Conservation (phyloP, 2,329 filamentous ascomycete species). For the Aureobasidium sp. region DNA sequence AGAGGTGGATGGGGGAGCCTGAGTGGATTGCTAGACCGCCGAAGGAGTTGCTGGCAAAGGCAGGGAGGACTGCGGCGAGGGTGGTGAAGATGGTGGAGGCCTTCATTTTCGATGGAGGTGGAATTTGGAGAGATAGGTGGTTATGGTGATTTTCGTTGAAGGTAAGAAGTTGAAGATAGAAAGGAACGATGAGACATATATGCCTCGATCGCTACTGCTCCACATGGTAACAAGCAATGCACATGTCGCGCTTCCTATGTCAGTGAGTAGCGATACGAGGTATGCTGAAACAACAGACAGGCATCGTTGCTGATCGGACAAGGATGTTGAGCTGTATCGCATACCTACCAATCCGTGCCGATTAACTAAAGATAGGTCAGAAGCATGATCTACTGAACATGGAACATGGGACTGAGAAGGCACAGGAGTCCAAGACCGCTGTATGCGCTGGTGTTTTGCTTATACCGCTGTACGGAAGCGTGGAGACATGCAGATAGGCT, state of each 20-base stretch:
- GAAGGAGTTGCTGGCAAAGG: conserved; percentile 11
- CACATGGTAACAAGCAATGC: background rate
- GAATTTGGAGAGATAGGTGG: background rate
- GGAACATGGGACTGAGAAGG: background rate
- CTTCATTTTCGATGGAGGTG: background rate
- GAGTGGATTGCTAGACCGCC: conserved; percentile 16
- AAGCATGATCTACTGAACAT: background rate
- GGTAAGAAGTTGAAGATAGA: too few relatives aligned
- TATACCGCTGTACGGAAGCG: background rate
- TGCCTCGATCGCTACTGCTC: background rate
- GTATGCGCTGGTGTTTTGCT: background rate
- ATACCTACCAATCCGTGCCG: background rate
- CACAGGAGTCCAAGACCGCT: background rate
- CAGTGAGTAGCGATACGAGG: background rate
- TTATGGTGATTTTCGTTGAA: too few relatives aligned
- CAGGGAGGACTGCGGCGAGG: background rate
- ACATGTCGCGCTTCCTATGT: background rate
- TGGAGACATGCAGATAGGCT: background rate
- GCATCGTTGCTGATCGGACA: background rate
- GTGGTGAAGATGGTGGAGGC: conserved; percentile 2
- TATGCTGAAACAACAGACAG: background rate
- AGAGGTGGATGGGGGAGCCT: conserved; percentile 15
- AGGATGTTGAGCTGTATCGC: background rate
- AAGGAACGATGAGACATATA: too few relatives aligned
- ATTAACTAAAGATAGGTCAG: background rate